Percentiles rank a stretch among this genome's conserved stretches.
Conservation (phyloP, 176 grass and related monocot genomes). For the Eragrostis nindensis region DNA sequence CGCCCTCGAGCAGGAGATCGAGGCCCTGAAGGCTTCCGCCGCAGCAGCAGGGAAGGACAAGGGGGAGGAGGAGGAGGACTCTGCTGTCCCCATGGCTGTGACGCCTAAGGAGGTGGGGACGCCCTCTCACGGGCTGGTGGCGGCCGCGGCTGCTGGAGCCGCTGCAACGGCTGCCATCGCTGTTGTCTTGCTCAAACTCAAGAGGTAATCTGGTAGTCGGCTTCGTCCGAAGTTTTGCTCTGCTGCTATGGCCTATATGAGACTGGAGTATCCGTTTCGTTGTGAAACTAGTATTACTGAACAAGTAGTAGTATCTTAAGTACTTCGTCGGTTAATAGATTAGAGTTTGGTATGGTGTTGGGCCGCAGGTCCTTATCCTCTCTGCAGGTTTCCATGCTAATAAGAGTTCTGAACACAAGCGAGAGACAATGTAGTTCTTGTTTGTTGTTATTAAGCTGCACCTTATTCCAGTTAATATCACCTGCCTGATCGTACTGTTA, state of each 20-base stretch:
- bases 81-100: background rate
- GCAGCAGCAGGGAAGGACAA: conserved; percentile 18
- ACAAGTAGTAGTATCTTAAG: conserved; percentile 28
- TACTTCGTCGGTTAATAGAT: conserved; percentile 14
- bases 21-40: conserved; percentile 43
- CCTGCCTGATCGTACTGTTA: conserved; percentile 9
- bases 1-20: conserved; percentile 46
- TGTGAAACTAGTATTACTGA: conserved; percentile 35
- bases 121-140: conserved; percentile 23
- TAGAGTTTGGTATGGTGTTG: conserved; percentile 19
- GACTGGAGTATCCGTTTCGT: conserved; percentile 25
- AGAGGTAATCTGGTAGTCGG: conserved; percentile 53
- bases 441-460: conserved; percentile 7
- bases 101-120: background rate
- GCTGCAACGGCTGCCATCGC: conserved; percentile 34
- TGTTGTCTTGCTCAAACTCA: conserved; percentile 34
- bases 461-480: conserved; percentile 1
- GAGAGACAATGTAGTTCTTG: background rate
- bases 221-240: conserved; percentile 44
- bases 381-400: conserved; percentile 33
- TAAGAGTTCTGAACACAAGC: conserved; percentile 47
- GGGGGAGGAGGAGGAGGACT: conserved; percentile 6
- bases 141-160: conserved; percentile 44
- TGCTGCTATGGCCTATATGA: conserved; percentile 45
- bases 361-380: background rate